Evolutionary conservation across 208 protist genomes (phyloP), one percentile per base, ranked within the genome.

Genomic region (Entamoeba invadens): DNA sequence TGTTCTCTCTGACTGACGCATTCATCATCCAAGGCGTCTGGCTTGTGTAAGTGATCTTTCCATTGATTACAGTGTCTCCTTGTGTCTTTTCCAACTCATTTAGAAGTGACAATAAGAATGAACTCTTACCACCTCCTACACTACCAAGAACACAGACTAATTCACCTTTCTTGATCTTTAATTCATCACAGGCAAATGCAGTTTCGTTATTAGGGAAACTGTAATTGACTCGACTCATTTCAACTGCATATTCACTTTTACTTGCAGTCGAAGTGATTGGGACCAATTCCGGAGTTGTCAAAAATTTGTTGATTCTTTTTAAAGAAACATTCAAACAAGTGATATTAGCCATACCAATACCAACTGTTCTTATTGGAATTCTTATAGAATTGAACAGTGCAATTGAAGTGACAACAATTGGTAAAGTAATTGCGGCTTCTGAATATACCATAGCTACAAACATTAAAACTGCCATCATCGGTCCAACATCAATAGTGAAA

Each of bases 11-110:
- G 4, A 98, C 35, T 42, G 97, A 97, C 8, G 96, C 96, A 94
- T 98, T 97, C 95, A 97, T 96, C 42, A 98, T 97, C 96, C 97
- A 98, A 45, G 97, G 94, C 94, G 97, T 95, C 95, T 98, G 98
- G 12, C 97, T 95, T 47, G 96, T 96, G 94, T 98, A 98, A 12
- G 97, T 97, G 45, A 98, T 95, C 44, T 1, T 38, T 42, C 94
- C 72, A n/a, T 94, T n/a, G 14, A 96, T 93, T 50, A 45, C n/a
- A 21, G 31, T 31, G 92, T 21, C 77, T 91, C 93, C 93, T 45
- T 45, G 2, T 25, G 3, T 47, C 8, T 57, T 45, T 3, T 4
- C 45, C 25, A 97, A 45, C 6, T 92, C 6, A 50, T 77, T 57
- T 38, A 94, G 1, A 16, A 91, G 35, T 46, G 91, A 46, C 16